These are phyloP conservation scores for Sonneratia alba DNA, from an alignment of 345 rosid species.

Conservation along the genomic window DNA sequence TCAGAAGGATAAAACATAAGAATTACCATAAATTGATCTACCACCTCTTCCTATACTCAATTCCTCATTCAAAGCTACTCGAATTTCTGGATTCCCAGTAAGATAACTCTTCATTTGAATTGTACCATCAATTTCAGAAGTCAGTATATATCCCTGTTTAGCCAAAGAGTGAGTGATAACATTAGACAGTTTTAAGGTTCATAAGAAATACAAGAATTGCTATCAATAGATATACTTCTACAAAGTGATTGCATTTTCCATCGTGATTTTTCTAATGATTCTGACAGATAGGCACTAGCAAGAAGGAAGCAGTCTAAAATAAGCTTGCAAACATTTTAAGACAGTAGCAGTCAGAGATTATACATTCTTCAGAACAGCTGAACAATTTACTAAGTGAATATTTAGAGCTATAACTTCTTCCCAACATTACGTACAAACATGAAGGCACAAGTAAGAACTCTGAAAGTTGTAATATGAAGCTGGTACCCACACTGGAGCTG, in stretches of 20 bases:
- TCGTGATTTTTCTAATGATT: background rate
- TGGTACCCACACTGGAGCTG: conserved; percentile 85
- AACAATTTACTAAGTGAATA: background rate
- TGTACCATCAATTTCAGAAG: conserved; percentile 98
- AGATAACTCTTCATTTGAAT: conserved; percentile 99
- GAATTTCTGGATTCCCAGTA: conserved; percentile 92
- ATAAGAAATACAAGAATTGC: background rate
- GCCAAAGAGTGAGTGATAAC: background rate
- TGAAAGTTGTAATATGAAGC: background rate
- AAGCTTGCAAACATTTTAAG: background rate
- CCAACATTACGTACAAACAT: background rate
- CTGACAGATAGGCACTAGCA: background rate
- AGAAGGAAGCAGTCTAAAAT: background rate
- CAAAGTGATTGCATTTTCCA: background rate
- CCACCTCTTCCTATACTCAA: conserved; percentile 77
- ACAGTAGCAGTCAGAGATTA: background rate
- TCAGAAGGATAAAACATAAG: background rate
- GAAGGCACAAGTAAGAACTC: background rate
- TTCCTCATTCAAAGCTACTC: conserved; percentile 92
- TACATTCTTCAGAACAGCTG: background rate
- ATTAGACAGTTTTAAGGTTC: background rate
- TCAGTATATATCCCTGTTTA: conserved; percentile 85
- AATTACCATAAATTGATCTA: conserved; percentile 68
- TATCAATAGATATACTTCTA: background rate
- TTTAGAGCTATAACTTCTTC: background rate